Conservation (phyloP, 352 stramenopile species). For the Phytophthora pini region DNA sequence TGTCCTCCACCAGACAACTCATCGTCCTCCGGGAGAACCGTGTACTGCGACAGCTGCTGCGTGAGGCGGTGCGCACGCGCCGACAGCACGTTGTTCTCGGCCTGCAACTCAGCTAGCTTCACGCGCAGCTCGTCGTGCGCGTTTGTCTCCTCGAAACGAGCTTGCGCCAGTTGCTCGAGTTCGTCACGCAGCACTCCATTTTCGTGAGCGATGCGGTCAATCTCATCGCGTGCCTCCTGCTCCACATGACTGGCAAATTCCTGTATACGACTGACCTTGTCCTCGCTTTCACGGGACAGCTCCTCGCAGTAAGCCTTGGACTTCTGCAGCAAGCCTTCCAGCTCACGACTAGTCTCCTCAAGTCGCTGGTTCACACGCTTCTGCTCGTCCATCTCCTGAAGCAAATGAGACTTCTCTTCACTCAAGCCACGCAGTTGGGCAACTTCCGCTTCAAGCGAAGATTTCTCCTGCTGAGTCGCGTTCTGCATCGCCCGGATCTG, state of each 20-base stretch:
- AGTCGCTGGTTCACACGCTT: conserved; percentile 54
- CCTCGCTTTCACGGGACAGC: conserved; percentile 64
- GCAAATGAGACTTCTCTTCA: conserved; percentile 51
- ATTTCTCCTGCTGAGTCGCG: conserved; percentile 51
- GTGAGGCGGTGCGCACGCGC: conserved; percentile 80
- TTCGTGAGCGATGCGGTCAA: conserved; percentile 59
- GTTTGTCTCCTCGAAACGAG: conserved; percentile 71
- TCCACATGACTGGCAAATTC: conserved; percentile 68
- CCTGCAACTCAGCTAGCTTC: conserved; percentile 78
- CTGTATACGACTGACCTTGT: conserved; percentile 67
- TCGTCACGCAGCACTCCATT: conserved; percentile 70
- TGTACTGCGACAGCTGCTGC: conserved; percentile 86
- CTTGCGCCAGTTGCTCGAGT: conserved; percentile 66
- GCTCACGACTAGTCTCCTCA: conserved; percentile 56
- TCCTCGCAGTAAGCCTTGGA: conserved; percentile 72
- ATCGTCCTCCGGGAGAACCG: conserved; percentile 78
- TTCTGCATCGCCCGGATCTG: conserved; percentile 45
- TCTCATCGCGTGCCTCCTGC: conserved; percentile 71
- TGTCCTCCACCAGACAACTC: conserved; percentile 54
- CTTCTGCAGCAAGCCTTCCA: conserved; percentile 64
- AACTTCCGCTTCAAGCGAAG: conserved; percentile 39
- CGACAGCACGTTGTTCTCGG: conserved; percentile 87
- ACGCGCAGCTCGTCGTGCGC: conserved; percentile 72
- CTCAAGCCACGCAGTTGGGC: conserved; percentile 46
- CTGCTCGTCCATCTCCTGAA: conserved; percentile 49